Conservation (phyloP, 1,139 yeast species). For the Suhomyces anneliseae region DNA sequence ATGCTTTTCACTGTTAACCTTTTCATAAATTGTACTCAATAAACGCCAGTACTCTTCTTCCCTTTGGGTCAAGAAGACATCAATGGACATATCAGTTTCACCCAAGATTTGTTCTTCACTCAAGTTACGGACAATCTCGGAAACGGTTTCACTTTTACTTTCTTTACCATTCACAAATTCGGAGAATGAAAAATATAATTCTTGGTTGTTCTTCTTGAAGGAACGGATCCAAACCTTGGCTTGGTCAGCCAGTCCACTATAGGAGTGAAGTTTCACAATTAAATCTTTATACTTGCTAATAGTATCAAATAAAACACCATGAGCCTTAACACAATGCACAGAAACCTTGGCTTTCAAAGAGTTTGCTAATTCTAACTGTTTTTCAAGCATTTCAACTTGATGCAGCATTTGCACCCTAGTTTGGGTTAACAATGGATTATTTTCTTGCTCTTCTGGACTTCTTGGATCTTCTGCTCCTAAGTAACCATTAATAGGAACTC, state of each 20-base stretch:
- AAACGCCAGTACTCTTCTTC: slow-evolving; percentile 19
- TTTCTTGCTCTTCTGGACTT: slow-evolving; percentile 1
- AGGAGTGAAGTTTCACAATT: slow-evolving; percentile 72
- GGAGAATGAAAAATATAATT: slow-evolving; percentile 59
- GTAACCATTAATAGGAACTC: slow-evolving; percentile 64
- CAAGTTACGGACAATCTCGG: slow-evolving; percentile 25
- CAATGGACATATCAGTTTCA: slow-evolving; percentile 42
- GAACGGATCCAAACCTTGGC: slow-evolving; percentile 52
- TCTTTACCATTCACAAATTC: slow-evolving; percentile 53
- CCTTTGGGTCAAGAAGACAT: slow-evolving; percentile 20
- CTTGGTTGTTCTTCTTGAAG: slow-evolving; percentile 17
- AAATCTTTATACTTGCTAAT: slow-evolving; percentile 26
- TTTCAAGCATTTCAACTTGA: slow-evolving; percentile 53
- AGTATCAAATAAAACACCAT: slow-evolving; percentile 55
- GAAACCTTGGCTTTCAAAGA: slow-evolving; percentile 56
- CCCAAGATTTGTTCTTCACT: slow-evolving; percentile 28
- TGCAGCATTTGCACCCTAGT: slow-evolving; percentile 61
- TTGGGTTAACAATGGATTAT: slow-evolving; percentile 30
- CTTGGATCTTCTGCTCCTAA: slow-evolving; percentile 32
- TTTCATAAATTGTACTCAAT: slow-evolving; percentile 19
- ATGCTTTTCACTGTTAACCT: not conserved
- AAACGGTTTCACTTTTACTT: slow-evolving; percentile 22
- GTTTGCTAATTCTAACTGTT: slow-evolving; percentile 57
- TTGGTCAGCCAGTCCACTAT: slow-evolving; percentile 77
- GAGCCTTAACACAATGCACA: slow-evolving; percentile 82